phyloP scores from a whole-genome alignment of 495 filamentous ascomycete genomes.

The Cryomyces minteri region DNA sequence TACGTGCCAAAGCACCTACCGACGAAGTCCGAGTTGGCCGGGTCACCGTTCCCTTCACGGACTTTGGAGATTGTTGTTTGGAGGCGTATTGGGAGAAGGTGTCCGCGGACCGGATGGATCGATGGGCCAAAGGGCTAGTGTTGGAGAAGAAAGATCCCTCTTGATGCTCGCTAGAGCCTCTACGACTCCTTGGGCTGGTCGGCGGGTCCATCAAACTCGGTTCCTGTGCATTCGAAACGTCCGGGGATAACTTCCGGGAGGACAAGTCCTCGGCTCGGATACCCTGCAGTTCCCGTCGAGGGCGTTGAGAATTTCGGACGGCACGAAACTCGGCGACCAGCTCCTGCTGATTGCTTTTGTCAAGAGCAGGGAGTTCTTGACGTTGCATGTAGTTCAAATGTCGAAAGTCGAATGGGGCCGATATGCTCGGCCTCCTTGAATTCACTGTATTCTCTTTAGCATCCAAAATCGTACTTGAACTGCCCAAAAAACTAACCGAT shows the following conservation, averaged over 20 bases:
- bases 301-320: slow-evolving; percentile 46
- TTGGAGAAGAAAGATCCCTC: too few relatives aligned
- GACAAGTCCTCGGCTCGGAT: slow-evolving; percentile 42
- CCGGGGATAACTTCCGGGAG: not conserved
- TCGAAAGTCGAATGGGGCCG: slow-evolving; percentile 74
- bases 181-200: too few relatives aligned
- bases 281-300: slow-evolving; percentile 38
- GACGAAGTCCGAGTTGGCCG: too few relatives aligned
- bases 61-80: too few relatives aligned
- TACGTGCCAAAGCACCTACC: too few relatives aligned
- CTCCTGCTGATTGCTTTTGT: slow-evolving; percentile 37
- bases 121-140: too few relatives aligned
- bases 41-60: too few relatives aligned
- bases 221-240: not conserved
- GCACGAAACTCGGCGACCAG: slow-evolving; percentile 48
- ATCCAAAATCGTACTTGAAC: not conserved
- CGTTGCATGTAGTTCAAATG: slow-evolving; percentile 64
- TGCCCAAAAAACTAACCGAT: not conserved
- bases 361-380: slow-evolving; percentile 39
- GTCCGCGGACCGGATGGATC: too few relatives aligned
- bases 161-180: too few relatives aligned
- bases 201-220: too few relatives aligned
- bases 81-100: too few relatives aligned
- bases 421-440: slow-evolving; percentile 31
- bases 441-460: not conserved